phyloP scores from a whole-genome alignment of 2,329 filamentous ascomycete genomes.

The Chaetomiaceae sp. region DNA sequence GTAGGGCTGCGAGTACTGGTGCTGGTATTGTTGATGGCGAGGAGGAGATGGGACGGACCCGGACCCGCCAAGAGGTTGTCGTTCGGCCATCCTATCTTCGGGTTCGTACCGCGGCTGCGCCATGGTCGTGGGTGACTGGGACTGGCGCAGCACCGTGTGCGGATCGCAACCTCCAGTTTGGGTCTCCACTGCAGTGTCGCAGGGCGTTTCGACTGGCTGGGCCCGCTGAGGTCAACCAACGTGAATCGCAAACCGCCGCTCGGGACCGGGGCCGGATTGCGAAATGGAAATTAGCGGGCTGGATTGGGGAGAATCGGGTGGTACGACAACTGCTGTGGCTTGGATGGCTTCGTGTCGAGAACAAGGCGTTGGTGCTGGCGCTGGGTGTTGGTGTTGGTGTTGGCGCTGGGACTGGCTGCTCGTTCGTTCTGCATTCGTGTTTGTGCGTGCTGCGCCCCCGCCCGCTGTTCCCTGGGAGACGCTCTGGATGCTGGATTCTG shows the following conservation, averaged over 20 bases:
- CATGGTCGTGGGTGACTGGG: slow-evolving; percentile 16
- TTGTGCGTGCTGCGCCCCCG: too few relatives aligned
- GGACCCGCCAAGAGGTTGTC: slow-evolving; percentile 20
- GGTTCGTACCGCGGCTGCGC: slow-evolving; percentile 22
- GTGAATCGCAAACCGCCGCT: not conserved
- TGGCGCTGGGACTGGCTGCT: too few relatives aligned
- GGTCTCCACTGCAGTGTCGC: slow-evolving; percentile 7
- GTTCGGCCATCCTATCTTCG: slow-evolving; percentile 23
- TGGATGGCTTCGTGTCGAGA: slow-evolving; percentile 9
- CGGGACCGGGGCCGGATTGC: not conserved
- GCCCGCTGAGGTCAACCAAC: too few relatives aligned
- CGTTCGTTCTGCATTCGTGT: too few relatives aligned
- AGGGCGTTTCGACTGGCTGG: slow-evolving; percentile 3
- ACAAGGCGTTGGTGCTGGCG: not conserved
- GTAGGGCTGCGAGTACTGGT: slow-evolving; percentile 14
- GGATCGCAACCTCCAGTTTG: not conserved
- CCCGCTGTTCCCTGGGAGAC: slow-evolving; percentile 1
- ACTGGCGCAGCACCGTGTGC: slow-evolving; percentile 7
- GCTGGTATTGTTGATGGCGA: slow-evolving; percentile 12
- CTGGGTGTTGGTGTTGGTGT: slow-evolving; percentile 7
- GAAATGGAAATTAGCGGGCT: not conserved
- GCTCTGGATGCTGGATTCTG: not conserved
- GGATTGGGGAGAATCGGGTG: not conserved
- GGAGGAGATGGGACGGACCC: slow-evolving; percentile 3
- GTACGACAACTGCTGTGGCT: not conserved